Conservation (phyloP, 2,329 filamentous ascomycete species). For the Chaetothyriales sp. region DNA sequence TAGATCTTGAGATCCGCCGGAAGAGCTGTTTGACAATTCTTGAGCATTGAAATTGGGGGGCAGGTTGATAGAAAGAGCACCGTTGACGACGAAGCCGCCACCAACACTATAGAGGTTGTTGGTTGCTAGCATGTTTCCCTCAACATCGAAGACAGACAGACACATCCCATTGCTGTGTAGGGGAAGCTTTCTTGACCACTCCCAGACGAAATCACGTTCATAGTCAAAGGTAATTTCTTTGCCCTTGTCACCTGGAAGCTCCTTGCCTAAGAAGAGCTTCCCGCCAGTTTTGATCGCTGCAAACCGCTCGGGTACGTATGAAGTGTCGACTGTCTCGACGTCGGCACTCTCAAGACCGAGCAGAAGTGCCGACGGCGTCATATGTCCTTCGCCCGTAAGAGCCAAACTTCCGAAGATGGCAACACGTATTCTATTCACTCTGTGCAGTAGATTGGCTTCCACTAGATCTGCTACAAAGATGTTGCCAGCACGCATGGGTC, state of each 20-base stretch:
- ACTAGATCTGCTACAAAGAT: slow-evolving; percentile 14
- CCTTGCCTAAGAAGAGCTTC: slow-evolving; percentile 8
- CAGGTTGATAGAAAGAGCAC: slow-evolving; percentile 2
- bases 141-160: slow-evolving; percentile 9
- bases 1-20: background rate
- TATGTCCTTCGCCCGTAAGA: slow-evolving; percentile 9
- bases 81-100: slow-evolving; percentile 14
- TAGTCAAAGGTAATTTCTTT: slow-evolving; percentile 13
- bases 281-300: slow-evolving; percentile 7
- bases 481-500: slow-evolving; percentile 14
- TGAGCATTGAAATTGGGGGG: background rate
- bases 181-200: slow-evolving; percentile 12
- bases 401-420: slow-evolving; percentile 12
- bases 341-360: slow-evolving; percentile 13
- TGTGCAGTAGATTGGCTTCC: slow-evolving; percentile 10
- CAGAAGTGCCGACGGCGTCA: slow-evolving; percentile 11
- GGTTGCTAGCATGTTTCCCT: slow-evolving; percentile 11
- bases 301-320: slow-evolving; percentile 11
- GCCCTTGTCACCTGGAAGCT: slow-evolving; percentile 1
- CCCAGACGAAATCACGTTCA: slow-evolving; percentile 12
- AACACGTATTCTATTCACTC: slow-evolving; percentile 10
- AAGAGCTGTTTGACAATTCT: background rate
- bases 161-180: slow-evolving; percentile 13
- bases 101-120: slow-evolving; percentile 14
- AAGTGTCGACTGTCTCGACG: slow-evolving; percentile 13